phyloP scores from a whole-genome alignment of 495 filamentous ascomycete species.

The Podospora pseudopauciseta region DNA sequence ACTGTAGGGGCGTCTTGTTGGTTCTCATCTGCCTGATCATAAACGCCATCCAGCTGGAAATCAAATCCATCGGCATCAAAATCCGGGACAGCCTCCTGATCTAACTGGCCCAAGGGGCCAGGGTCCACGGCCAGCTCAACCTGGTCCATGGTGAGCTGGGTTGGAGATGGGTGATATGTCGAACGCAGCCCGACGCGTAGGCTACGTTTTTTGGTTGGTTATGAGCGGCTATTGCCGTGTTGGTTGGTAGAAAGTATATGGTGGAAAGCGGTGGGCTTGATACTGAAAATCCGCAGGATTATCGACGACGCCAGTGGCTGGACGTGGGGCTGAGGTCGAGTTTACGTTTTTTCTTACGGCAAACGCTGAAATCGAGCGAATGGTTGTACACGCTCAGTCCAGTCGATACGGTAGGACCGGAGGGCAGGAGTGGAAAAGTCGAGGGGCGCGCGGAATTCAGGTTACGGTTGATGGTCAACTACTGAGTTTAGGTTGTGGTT shows the following conservation, averaged over 20 bases:
- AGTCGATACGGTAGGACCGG: not conserved
- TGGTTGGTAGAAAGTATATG: no score
- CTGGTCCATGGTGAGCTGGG: conserved; percentile 25
- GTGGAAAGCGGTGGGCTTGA: not conserved
- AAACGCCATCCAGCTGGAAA: conserved; percentile 24
- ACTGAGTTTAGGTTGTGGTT: not conserved
- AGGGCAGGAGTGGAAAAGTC: not conserved
- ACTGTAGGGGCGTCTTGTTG: conserved; percentile 4
- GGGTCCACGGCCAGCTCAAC: conserved; percentile 21
- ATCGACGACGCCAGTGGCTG: not conserved
- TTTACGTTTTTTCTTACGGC: not conserved
- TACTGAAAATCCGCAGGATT: not conserved
- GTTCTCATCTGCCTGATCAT: conserved; percentile 6
- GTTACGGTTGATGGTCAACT: not conserved
- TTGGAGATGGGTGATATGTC: not conserved
- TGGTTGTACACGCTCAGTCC: not conserved
- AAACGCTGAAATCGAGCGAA: not conserved
- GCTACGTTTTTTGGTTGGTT: not conserved
- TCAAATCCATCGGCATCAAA: conserved; percentile 32
- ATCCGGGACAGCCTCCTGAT: conserved; percentile 29
- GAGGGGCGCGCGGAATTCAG: not conserved
- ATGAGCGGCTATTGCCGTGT: not conserved
- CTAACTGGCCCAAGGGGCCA: conserved; percentile 19
- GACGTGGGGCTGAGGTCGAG: not conserved
- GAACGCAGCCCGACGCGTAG: not conserved